Conservation (phyloP, 345 rosid genomes). For the Durio zibethinus region DNA sequence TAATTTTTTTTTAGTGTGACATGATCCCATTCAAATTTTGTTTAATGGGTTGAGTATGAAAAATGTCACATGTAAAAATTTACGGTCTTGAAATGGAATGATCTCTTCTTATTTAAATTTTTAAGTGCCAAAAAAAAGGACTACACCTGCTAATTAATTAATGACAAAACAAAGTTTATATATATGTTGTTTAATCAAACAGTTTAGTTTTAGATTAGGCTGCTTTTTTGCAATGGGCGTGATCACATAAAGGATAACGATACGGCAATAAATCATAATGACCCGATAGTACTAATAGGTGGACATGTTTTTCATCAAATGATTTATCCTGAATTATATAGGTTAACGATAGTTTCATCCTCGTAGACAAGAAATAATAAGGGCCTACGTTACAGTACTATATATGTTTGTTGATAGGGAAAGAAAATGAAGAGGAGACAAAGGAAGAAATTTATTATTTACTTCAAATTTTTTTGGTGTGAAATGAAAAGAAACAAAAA, state of each 20-base stretch:
- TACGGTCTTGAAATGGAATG: no score
- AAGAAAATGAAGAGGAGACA: not conserved
- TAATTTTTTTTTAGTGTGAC: not conserved
- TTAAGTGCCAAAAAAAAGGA: not conserved
- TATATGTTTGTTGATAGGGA: not conserved
- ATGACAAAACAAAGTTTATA: no score
- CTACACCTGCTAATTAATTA: not conserved
- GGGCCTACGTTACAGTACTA: not conserved
- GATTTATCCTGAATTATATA: not conserved
- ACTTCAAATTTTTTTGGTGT: not conserved
- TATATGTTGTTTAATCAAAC: not conserved
- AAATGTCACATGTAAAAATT: no score
- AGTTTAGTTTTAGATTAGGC: not conserved
- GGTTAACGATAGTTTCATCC: not conserved
- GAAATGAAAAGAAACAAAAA: no score
- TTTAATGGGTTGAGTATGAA: not conserved
- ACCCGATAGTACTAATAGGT: not conserved
- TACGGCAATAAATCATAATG: constrained; percentile 6
- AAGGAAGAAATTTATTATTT: not conserved
- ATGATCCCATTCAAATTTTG: not conserved
- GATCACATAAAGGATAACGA: not conserved
- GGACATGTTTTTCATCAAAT: not conserved
- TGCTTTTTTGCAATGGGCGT: not conserved
- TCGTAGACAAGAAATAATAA: not conserved
- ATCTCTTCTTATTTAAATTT: no score